phyloP scores from a whole-genome alignment of 371 early-diverging fungal genomes.

The Mucor sp. region DNA sequence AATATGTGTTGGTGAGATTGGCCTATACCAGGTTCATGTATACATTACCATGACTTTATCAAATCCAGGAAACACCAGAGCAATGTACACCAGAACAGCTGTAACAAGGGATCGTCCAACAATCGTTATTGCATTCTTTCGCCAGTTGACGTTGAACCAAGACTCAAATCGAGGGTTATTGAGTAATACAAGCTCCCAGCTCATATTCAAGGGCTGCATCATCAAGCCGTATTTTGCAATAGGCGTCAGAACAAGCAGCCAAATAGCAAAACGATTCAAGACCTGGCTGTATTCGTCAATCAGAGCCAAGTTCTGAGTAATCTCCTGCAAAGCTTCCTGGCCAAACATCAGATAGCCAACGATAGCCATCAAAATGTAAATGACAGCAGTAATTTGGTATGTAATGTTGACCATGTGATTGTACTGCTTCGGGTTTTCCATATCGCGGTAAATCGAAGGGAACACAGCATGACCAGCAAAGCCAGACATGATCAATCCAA shows the following conservation, averaged over 20 bases:
- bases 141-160: constrained; percentile 16
- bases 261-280: constrained; percentile 54
- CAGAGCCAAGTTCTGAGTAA: constrained; percentile 62
- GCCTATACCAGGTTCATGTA: background rate
- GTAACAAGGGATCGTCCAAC: constrained; percentile 24
- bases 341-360: constrained; percentile 83
- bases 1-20: background rate
- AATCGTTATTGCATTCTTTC: constrained; percentile 10
- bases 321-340: constrained; percentile 55
- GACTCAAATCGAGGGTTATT: constrained; percentile 14
- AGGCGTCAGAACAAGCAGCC: constrained; percentile 64
- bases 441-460: constrained; percentile 69
- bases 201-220: constrained; percentile 53
- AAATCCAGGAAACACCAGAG: constrained; percentile 63
- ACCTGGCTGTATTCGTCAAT: constrained; percentile 47
- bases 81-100: constrained; percentile 35
- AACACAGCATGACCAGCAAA: constrained; percentile 65
- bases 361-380: constrained; percentile 37
- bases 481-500: constrained; percentile 47
- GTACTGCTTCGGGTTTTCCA: constrained; percentile 57
- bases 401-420: constrained; percentile 44
- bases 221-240: constrained; percentile 65
- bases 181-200: constrained; percentile 46
- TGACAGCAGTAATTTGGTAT: constrained; percentile 31
- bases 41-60: constrained; percentile 56